Conservation (phyloP, 2,329 filamentous ascomycete genomes). For the Orbilia blumenaviensis region DNA sequence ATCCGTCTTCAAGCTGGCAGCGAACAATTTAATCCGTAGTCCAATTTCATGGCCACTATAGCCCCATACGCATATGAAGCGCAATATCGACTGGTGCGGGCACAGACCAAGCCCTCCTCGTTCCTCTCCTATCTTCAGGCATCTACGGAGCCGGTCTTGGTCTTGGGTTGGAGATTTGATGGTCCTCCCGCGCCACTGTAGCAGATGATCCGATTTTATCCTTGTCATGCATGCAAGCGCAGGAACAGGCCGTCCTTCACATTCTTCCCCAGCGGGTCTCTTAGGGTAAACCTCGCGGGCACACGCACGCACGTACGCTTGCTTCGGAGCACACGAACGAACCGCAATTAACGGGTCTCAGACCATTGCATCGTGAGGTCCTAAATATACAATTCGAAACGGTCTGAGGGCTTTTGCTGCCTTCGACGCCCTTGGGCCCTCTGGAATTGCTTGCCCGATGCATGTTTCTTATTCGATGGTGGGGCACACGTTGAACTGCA, state of each 20-base stretch:
- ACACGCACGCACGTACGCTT: slow-evolving; percentile 6
- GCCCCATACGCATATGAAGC: background rate
- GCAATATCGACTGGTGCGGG: background rate
- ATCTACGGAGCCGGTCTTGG: slow-evolving; percentile 35
- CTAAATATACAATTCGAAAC: slow-evolving; percentile 36
- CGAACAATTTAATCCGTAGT: background rate
- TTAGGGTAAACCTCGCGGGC: background rate
- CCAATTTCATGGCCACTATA: slow-evolving; percentile 5
- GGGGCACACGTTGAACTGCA: background rate
- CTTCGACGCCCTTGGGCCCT: slow-evolving; percentile 22
- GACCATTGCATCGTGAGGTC: slow-evolving; percentile 9
- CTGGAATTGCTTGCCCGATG: slow-evolving; percentile 17
- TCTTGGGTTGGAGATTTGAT: slow-evolving; percentile 30
- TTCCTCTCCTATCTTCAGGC: slow-evolving; percentile 41
- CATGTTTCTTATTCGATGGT: slow-evolving; percentile 11
- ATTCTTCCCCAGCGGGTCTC: slow-evolving; percentile 12
- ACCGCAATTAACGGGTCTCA: slow-evolving; percentile 29
- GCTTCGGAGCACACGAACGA: slow-evolving; percentile 6
- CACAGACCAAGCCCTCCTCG: slow-evolving; percentile 7
- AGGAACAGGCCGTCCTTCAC: slow-evolving; percentile 35
- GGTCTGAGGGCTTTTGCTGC: slow-evolving; percentile 34
- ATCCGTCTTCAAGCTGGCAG: slow-evolving; percentile 9
- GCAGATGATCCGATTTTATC: slow-evolving; percentile 42
- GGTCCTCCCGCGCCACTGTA: slow-evolving; percentile 26
- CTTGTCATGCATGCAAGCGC: slow-evolving; percentile 24